Conservation (phyloP, 306 rosid species). For the Prunus dulcis region DNA sequence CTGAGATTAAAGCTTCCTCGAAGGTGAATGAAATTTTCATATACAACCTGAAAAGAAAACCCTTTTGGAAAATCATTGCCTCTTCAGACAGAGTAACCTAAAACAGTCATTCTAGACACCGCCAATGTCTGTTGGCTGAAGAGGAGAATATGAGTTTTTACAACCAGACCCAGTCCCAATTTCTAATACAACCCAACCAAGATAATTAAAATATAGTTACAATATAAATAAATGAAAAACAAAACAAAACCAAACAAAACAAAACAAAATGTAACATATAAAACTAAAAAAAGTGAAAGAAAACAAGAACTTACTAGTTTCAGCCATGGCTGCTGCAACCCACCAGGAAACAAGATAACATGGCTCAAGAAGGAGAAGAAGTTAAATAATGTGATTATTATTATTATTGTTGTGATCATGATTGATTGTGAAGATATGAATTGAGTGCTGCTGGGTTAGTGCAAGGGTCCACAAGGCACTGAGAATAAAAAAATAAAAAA, state of each 20-base stretch:
- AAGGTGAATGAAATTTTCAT: background rate
- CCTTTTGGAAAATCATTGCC: background rate
- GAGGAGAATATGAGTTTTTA: background rate
- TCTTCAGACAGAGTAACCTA: background rate
- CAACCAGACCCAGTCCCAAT: background rate
- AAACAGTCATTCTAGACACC: background rate
- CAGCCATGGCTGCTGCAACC: slow-evolving; percentile 18
- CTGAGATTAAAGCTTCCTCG: background rate
- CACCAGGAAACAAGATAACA: slow-evolving; percentile 23
- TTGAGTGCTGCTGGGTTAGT: slow-evolving; percentile 20
- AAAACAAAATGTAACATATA: background rate
- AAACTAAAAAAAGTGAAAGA: background rate
- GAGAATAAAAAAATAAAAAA: slow-evolving; percentile 17
- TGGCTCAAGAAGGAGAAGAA: slow-evolving; percentile 18
- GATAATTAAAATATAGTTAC: too few species aligned
- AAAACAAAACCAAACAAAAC: background rate
- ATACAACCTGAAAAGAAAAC: too few species aligned
- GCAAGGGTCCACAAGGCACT: slow-evolving; percentile 63
- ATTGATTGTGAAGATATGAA: slow-evolving; percentile 32
- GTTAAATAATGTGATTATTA: slow-evolving; percentile 5
- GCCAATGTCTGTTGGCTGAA: background rate
- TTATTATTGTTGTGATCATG: background rate
- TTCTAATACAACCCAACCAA: too few species aligned
- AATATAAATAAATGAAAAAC: background rate
- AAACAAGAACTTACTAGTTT: slow-evolving; percentile 28